Conservation (phyloP, 1,284 basidiomycete genomes). For the Ceratobasidium sp. region DNA sequence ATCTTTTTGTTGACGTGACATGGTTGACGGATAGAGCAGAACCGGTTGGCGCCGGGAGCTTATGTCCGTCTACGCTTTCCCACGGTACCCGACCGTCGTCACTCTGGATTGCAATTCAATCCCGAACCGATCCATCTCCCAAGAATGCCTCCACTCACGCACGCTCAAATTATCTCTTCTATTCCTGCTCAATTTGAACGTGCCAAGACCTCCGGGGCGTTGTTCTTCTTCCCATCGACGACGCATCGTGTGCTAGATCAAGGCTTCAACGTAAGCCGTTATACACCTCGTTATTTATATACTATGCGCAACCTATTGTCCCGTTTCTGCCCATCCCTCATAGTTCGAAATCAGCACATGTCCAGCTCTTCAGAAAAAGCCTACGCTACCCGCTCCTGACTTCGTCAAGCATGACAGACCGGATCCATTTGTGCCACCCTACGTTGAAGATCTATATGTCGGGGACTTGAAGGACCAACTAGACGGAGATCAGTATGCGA, state of each 20-base stretch:
- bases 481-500: conserved; percentile 74
- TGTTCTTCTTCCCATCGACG: conserved; percentile 82
- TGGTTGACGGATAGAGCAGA: background rate
- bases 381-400: conserved; percentile 64
- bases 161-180: conserved; percentile 67
- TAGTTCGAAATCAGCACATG: conserved; percentile 88
- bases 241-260: conserved; percentile 70
- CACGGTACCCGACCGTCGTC: conserved; percentile 1
- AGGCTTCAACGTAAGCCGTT: conserved; percentile 69
- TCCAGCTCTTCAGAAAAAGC: conserved; percentile 84
- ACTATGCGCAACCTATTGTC: background rate
- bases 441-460: conserved; percentile 77
- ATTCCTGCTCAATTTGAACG: conserved; percentile 71
- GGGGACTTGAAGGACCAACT: conserved; percentile 77
- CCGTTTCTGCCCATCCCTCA: conserved; percentile 16
- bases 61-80: background rate
- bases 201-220: conserved; percentile 75
- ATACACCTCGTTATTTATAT: background rate
- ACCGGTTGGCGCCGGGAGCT: background rate
- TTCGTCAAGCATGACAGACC: conserved; percentile 57
- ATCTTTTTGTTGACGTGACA: background rate
- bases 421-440: conserved; percentile 87
- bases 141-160: conserved; percentile 28
- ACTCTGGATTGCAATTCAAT: background rate
- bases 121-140: background rate